Base-by-base conservation (phyloP, 2,329 filamentous ascomycete genomes). In the Pezicula radicicola region DNA sequence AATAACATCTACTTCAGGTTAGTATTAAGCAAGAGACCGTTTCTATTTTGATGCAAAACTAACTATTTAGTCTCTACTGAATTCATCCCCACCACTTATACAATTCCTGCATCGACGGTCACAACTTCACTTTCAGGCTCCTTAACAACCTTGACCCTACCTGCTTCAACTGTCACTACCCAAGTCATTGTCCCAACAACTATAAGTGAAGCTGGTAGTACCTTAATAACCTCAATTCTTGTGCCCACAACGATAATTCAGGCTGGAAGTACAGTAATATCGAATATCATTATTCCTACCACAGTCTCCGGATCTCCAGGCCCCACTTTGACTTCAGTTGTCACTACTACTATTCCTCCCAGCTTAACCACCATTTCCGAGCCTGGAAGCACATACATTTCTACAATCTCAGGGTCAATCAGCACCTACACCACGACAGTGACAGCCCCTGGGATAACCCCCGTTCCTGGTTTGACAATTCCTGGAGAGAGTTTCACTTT, bases 171-270 rank as follows among this genome's bases (percentile, higher is more conserved):
- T 16, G 10, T 21, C n/a, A 40, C 12, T 16, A 16, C 37, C 15
- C 37, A 40, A 12, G 2, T 40, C n/a, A 16, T 40, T 5, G 37
- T 40, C 19, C 37, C 37, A 9, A 52, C 49, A 3, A 52, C 49
- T 13, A 43, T 52, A 12, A 28, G 49, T 1, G 55, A 47, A 2
- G 33, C 46, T 3, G 40, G 54, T 18, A 55, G 52, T 8, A 55
- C 55, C 25, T 18, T 50, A 28, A n/a, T n/a, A 15, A 37, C 30
- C 0, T 33, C 36, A 25, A 30, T 40, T 28, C 12, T 33, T 27
- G 19, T 45, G 9, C 42, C 42, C 42, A 45, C 42, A 16, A 45
- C 42, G n/a, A 28, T 45, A 10, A 16, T 51, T 41, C 47, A 48
- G 16, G 46, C 47, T 15, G 52, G 51, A 8, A 13, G 19, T 5